Conservation (phyloP, 805 yeast species). For the Candida sakaeoensis region DNA sequence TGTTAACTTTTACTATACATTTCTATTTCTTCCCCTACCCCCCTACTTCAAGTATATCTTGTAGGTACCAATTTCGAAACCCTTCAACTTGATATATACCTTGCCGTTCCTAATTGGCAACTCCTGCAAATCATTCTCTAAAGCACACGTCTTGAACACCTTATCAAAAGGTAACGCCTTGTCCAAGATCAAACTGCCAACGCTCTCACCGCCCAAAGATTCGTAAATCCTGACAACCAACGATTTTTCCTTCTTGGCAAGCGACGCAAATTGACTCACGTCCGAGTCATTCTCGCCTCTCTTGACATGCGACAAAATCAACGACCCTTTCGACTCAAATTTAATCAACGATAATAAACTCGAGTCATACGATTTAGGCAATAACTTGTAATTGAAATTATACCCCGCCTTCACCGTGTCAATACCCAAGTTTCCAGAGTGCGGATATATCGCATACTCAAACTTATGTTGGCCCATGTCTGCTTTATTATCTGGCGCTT, state of each 20-base stretch:
- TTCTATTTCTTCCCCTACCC: background rate
- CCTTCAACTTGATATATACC: slow-evolving; percentile 47
- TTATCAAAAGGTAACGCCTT: slow-evolving; percentile 37
- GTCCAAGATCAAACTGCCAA: slow-evolving; percentile 46
- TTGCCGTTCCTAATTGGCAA: slow-evolving; percentile 33
- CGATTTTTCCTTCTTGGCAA: slow-evolving; percentile 31
- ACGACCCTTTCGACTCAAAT: slow-evolving; percentile 48
- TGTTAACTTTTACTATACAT: slow-evolving; percentile 1
- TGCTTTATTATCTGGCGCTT: slow-evolving; percentile 91
- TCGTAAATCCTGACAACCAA: slow-evolving; percentile 79
- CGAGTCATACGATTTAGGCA: slow-evolving; percentile 15
- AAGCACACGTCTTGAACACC: slow-evolving; percentile 54
- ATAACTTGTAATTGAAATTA: slow-evolving; percentile 65
- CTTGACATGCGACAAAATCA: slow-evolving; percentile 74
- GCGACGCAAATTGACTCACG: slow-evolving; percentile 44
- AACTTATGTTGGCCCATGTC: slow-evolving; percentile 89
- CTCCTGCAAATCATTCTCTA: slow-evolving; percentile 51
- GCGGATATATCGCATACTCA: slow-evolving; percentile 83
- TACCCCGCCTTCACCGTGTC: slow-evolving; percentile 72
- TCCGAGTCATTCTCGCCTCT: slow-evolving; percentile 81
- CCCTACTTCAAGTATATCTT: slow-evolving; percentile 39
- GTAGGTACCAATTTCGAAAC: slow-evolving; percentile 75
- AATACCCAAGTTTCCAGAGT: slow-evolving; percentile 58
- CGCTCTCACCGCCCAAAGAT: slow-evolving; percentile 74
- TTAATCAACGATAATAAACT: slow-evolving; percentile 18